phyloP scores from a whole-genome alignment of 495 filamentous ascomycete species.

The Wilcoxina mikolae region DNA sequence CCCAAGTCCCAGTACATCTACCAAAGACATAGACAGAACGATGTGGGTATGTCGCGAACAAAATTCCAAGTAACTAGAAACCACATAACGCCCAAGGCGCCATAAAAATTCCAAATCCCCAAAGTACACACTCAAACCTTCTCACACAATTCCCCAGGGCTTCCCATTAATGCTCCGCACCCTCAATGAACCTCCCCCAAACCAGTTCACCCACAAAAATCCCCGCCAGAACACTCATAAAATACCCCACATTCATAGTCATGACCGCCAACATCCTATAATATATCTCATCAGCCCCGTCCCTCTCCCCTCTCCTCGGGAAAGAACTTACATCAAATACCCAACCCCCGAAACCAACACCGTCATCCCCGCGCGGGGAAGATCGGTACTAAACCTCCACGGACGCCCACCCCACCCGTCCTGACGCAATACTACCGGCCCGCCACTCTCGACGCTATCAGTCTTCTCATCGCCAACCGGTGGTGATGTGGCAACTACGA shows the following conservation, averaged over 20 bases:
- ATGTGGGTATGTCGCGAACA: too few relatives aligned
- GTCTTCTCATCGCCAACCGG: constrained; percentile 40
- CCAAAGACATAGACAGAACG: too few relatives aligned
- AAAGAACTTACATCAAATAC: constrained; percentile 67
- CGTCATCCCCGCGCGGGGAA: constrained; percentile 54
- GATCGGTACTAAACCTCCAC: constrained; percentile 66
- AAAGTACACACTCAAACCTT: too few relatives aligned
- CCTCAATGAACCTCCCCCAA: constrained; percentile 1
- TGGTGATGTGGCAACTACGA: constrained; percentile 4
- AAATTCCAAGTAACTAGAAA: too few relatives aligned
- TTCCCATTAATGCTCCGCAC: not conserved
- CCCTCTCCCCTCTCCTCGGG: not conserved
- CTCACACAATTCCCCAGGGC: too few relatives aligned
- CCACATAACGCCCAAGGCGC: too few relatives aligned
- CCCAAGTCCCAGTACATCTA: too few relatives aligned
- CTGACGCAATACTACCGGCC: constrained; percentile 56
- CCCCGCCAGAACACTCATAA: constrained; percentile 69
- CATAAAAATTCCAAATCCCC: too few relatives aligned
- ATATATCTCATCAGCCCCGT: constrained; percentile 4
- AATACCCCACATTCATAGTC: constrained; percentile 96
- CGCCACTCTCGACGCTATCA: constrained; percentile 51
- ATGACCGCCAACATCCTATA: constrained; percentile 92
- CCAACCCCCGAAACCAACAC: constrained; percentile 57
- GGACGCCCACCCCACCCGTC: constrained; percentile 38
- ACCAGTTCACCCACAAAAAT: constrained; percentile 71